phyloP scores from a whole-genome alignment of 768 basidiomycete genomes.

The Stropharia rugosoannulata region DNA sequence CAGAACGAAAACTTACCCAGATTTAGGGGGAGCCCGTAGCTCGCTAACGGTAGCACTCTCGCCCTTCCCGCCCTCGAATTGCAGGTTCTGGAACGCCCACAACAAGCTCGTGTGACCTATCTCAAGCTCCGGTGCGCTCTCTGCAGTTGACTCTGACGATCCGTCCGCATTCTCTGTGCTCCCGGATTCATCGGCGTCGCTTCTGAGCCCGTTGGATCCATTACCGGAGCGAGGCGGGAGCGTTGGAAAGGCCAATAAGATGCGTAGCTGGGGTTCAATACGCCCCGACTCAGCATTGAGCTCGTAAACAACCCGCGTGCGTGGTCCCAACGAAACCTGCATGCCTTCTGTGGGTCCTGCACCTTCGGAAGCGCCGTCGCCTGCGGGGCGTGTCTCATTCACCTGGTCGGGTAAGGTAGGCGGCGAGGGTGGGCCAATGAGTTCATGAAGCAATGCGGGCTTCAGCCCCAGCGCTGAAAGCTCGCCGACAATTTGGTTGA shows the following conservation, averaged over 20 bases:
- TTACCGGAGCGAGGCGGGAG: not conserved
- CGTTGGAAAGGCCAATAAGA: conserved; percentile 36
- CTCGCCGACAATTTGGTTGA: conserved; percentile 80
- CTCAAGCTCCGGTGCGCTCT: not conserved
- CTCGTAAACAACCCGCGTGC: conserved; percentile 53
- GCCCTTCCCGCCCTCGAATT: conserved; percentile 4
- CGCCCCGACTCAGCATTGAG: conserved; percentile 43
- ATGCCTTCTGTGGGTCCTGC: not conserved
- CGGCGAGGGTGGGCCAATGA: conserved; percentile 22
- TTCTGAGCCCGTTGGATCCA: not conserved
- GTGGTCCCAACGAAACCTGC: not conserved
- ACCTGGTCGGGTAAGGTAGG: not conserved
- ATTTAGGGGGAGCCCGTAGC: not conserved
- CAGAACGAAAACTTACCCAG: conserved; percentile 1
- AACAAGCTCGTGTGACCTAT: conserved; percentile 18
- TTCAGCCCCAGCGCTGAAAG: conserved; percentile 67
- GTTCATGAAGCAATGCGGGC: conserved; percentile 46
- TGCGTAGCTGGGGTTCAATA: conserved; percentile 56
- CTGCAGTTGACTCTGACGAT: not conserved
- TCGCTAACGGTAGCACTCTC: not conserved
- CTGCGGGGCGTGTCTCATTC: not conserved
- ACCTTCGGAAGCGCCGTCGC: not conserved
- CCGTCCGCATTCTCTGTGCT: conserved; percentile 9
- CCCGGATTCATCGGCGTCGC: conserved; percentile 9
- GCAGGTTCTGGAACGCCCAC: conserved; percentile 17